Conservation (phyloP, 2,329 filamentous ascomycete species). For the Hymenoscyphus infarciens region DNA sequence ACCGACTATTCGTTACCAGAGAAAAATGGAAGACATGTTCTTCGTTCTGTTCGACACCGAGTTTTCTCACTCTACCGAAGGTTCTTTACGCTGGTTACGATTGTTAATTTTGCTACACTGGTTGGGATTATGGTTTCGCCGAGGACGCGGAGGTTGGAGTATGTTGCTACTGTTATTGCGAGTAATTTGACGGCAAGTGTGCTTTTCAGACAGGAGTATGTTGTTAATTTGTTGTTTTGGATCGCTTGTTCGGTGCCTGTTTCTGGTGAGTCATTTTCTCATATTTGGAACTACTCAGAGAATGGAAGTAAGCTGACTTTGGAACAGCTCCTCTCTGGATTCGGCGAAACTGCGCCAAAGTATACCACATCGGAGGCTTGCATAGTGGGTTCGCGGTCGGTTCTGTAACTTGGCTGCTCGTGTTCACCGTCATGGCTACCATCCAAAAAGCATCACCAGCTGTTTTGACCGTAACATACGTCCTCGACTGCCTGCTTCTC, state of each 20-base stretch:
- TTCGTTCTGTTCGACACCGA: constrained; percentile 30
- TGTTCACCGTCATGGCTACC: constrained; percentile 38
- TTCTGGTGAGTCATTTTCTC: constrained; percentile 26
- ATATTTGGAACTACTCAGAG: background rate
- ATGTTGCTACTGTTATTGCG: constrained; percentile 9
- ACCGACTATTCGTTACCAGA: constrained; percentile 33
- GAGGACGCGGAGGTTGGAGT: background rate
- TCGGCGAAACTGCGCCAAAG: constrained; percentile 45
- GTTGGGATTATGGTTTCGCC: constrained; percentile 35
- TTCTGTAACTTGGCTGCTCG: constrained; percentile 45
- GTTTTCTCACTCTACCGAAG: constrained; percentile 53
- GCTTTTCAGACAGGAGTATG: constrained; percentile 50
- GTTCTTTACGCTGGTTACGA: constrained; percentile 51
- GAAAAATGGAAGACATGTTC: constrained; percentile 40
- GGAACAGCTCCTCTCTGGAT: constrained; percentile 42
- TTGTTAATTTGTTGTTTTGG: constrained; percentile 50
- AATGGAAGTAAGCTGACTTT: background rate
- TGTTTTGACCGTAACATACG: constrained; percentile 47
- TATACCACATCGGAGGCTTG: constrained; percentile 52
- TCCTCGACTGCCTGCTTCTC: constrained; percentile 55
- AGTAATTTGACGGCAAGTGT: constrained; percentile 42
- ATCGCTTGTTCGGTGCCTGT: constrained; percentile 44
- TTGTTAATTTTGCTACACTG: constrained; percentile 45
- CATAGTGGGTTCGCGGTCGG: constrained; percentile 50
- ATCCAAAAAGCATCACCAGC: background rate